A percentile compares a stretch with the other conserved stretches of the same genome.
Conservation (phyloP, 2,329 filamentous ascomycete species). For the Calonectria hawksworthii region DNA sequence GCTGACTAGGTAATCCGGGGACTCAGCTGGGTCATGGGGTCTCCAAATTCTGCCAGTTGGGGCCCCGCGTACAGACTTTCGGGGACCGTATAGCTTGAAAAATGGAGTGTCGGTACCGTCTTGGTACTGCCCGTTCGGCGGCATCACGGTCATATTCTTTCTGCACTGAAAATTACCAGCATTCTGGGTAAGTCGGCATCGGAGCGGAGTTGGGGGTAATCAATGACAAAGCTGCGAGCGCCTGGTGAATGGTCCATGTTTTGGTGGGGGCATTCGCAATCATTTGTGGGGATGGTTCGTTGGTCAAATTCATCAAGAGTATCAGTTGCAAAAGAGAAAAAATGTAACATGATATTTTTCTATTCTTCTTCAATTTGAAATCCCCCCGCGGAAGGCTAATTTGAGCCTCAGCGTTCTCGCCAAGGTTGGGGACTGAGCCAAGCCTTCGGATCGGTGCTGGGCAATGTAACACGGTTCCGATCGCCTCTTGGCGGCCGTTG, state of each 20-base stretch:
- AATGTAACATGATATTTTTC: background rate
- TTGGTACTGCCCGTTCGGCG: constrained; percentile 7
- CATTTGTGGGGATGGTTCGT: background rate
- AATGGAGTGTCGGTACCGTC: constrained; percentile 4
- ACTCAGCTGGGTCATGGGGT: constrained; percentile 7
- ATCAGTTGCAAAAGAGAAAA: background rate
- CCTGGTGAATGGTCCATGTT: background rate
- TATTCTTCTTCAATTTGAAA: background rate
- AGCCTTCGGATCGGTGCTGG: background rate
- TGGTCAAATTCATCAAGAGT: background rate
- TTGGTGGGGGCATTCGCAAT: constrained; percentile 1
- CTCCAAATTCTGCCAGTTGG: constrained; percentile 2
- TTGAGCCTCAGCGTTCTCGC: background rate
- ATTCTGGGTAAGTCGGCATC: constrained; percentile 13
- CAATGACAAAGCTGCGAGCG: background rate
- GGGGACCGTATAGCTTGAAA: background rate
- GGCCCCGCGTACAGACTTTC: constrained; percentile 4
- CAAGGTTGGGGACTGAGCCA: background rate
- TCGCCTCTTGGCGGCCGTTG: background rate
- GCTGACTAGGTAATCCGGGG: constrained; percentile 5
- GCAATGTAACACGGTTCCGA: background rate
- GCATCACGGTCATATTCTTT: constrained; percentile 10
- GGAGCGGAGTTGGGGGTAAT: constrained; percentile 9
- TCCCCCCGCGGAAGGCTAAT: background rate
- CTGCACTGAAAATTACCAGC: background rate